phyloP scores from a whole-genome alignment of 257 asterid species.

The Prunella vulgaris region DNA sequence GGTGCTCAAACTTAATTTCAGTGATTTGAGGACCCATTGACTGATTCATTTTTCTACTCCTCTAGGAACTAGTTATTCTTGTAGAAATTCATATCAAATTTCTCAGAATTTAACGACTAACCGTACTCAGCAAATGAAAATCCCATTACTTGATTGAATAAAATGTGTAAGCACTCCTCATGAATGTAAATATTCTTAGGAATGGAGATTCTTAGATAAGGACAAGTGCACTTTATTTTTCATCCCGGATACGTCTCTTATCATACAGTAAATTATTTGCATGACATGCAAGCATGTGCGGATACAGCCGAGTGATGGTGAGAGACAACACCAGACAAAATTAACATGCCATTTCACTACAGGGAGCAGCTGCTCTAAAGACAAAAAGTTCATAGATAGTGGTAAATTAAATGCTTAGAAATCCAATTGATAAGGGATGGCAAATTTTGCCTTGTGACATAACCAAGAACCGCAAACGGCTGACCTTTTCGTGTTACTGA shows the following conservation, averaged over 20 bases:
- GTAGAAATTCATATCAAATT: not conserved
- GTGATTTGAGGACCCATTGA: not conserved
- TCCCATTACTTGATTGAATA: not conserved
- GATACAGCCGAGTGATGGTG: not conserved
- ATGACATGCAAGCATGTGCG: not conserved
- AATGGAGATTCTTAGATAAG: not conserved
- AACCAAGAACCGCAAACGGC: slow-evolving; percentile 17
- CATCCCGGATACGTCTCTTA: not conserved
- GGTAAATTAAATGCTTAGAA: not conserved
- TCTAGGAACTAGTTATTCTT: not conserved
- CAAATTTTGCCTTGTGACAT: slow-evolving; percentile 3
- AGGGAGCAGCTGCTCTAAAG: not conserved
- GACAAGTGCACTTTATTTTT: not conserved
- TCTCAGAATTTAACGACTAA: slow-evolving; percentile 8
- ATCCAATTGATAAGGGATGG: not conserved
- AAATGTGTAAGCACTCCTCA: slow-evolving; percentile 3
- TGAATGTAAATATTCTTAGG: not conserved
- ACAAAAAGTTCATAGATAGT: not conserved
- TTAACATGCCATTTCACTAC: not conserved
- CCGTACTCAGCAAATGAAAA: not conserved
- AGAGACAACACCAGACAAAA: not conserved
- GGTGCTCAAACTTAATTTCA: not conserved
- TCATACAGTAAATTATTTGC: not conserved
- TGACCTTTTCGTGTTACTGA: slow-evolving; percentile 62
- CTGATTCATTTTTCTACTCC: not conserved